Conservation (phyloP, 1,284 basidiomycete genomes). For the Melampsora larici-populina region DNA sequence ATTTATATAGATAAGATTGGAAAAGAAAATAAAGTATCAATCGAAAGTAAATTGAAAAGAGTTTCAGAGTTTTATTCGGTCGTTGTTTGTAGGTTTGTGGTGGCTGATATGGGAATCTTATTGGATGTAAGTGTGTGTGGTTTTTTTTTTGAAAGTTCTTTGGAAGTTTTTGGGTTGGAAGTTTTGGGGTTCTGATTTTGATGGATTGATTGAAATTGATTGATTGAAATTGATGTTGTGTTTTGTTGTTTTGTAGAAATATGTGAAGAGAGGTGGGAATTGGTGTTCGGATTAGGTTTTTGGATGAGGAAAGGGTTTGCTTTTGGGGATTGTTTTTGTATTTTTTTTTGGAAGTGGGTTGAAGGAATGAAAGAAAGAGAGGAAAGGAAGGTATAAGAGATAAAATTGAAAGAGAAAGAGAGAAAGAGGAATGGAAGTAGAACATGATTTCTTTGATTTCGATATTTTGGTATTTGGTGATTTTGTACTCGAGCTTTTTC, state of each 20-base stretch:
- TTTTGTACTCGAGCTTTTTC: too few species aligned
- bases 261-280: constrained; percentile 33
- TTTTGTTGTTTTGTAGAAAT: constrained; percentile 13
- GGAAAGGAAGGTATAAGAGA: too few species aligned
- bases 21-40: constrained; percentile 61
- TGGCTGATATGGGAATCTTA: constrained; percentile 60
- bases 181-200: too few species aligned
- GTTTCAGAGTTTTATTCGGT: constrained; percentile 85
- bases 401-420: too few species aligned
- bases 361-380: too few species aligned
- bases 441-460: too few species aligned
- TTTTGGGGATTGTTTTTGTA: neutral
- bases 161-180: neutral
- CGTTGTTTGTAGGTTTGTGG: constrained; percentile 84
- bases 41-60: constrained; percentile 72
- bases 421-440: too few species aligned
- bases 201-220: neutral
- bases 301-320: too few species aligned
- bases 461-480: too few species aligned
- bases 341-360: neutral
- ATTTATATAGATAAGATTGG: constrained; percentile 58
- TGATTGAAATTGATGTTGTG: neutral
- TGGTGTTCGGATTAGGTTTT: constrained; percentile 38
- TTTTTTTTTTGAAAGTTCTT: constrained; percentile 3
- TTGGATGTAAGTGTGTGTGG: constrained; percentile 10